Evolutionary conservation across 2,329 filamentous ascomycete genomes (phyloP).

Genomic region (Acarospora socialis): DNA sequence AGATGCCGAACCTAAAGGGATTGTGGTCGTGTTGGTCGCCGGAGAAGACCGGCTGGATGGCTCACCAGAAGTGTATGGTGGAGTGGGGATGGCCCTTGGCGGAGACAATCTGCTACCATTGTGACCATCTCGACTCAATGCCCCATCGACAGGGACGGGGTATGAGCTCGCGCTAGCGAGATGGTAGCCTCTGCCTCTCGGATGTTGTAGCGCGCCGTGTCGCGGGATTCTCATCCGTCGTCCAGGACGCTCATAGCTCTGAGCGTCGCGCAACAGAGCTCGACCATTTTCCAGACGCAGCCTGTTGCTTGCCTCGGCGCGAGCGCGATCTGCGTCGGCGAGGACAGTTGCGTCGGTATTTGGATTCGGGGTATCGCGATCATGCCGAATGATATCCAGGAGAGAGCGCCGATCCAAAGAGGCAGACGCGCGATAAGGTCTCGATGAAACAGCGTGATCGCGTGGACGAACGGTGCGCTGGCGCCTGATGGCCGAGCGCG

Average conservation of each 20-base stretch:
- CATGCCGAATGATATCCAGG: conserved; percentile 1
- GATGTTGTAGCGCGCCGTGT: too few relatives aligned
- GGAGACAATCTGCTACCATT: conserved; percentile 4
- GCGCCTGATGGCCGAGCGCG: conserved; percentile 45
- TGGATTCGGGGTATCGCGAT: background rate
- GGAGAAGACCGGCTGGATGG: conserved; percentile 15
- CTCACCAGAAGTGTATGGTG: conserved; percentile 18
- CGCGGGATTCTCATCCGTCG: conserved; percentile 24
- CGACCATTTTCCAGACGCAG: conserved; percentile 22
- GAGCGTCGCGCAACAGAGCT: conserved; percentile 21
- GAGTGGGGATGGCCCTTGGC: conserved; percentile 14
- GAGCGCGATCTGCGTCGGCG: conserved; percentile 11
- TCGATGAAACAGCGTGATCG: background rate
- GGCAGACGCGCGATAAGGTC: background rate
- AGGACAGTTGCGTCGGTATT: background rate
- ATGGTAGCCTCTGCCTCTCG: conserved; percentile 9
- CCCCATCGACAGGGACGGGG: background rate
- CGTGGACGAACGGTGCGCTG: conserved; percentile 23
- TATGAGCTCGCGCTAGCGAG: background rate
- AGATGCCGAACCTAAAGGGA: conserved; percentile 11
- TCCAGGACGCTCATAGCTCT: conserved; percentile 22
- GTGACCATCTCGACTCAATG: too few relatives aligned
- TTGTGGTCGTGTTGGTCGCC: conserved; percentile 6
- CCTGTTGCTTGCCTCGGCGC: conserved; percentile 11
- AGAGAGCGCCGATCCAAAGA: conserved; percentile 1